These are phyloP conservation scores for Didymosphaeria variabile DNA, from an alignment of 2,329 filamentous ascomycete genomes.

Conservation along the genomic window DNA sequence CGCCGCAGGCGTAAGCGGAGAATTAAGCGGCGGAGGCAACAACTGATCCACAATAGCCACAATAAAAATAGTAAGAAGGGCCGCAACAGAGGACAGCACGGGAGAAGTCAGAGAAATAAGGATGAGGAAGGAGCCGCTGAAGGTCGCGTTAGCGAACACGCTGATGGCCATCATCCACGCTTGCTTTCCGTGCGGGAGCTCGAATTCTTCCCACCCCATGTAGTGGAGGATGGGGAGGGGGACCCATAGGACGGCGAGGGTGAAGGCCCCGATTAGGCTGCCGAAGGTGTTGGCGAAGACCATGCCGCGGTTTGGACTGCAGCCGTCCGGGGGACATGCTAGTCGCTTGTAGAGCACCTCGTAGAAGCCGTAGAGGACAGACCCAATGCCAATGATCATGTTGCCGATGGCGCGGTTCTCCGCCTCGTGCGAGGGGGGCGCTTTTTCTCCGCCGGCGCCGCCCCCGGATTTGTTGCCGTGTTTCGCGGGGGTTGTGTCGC, in stretches of 20 bases:
- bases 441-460: constrained; percentile 60
- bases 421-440: constrained; percentile 61
- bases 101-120: constrained; percentile 93
- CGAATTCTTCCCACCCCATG: constrained; percentile 81
- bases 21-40: constrained; percentile 72
- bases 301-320: constrained; percentile 84
- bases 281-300: constrained; percentile 96
- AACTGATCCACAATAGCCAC: constrained; percentile 93
- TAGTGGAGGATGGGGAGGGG: constrained; percentile 86
- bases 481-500: constrained; percentile 68
- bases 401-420: constrained; percentile 82
- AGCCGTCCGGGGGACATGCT: constrained; percentile 92
- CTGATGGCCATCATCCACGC: constrained; percentile 82
- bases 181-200: constrained; percentile 78
- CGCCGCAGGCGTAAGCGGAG: constrained; percentile 76
- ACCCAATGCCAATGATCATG: constrained; percentile 88
- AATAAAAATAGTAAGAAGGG: constrained; percentile 94
- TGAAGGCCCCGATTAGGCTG: constrained; percentile 86
- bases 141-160: constrained; percentile 86
- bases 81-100: constrained; percentile 90
- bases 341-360: constrained; percentile 95
- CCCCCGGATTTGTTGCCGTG: constrained; percentile 65
- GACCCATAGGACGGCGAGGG: constrained; percentile 87
- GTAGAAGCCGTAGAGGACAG: constrained; percentile 93
- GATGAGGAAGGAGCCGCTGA: constrained; percentile 91